phyloP scores from a whole-genome alignment of 495 filamentous ascomycete species.

The Tetracladium marchalianum region DNA sequence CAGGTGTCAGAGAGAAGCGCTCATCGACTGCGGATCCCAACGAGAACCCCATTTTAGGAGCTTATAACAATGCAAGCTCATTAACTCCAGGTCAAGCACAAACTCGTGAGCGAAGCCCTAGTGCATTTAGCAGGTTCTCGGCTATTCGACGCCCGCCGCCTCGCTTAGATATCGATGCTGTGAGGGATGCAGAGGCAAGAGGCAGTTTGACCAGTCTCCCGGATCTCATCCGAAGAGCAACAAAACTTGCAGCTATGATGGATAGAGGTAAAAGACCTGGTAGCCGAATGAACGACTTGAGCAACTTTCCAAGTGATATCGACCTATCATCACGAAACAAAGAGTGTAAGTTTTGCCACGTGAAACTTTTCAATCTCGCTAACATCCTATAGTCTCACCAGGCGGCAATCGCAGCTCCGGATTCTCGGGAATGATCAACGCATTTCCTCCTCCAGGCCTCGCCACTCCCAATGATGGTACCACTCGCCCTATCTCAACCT shows the following conservation, averaged over 20 bases:
- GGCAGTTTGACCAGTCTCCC: conserved; percentile 86
- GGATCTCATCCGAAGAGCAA: conserved; percentile 83
- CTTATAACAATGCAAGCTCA: conserved; percentile 32
- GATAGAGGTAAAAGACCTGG: conserved; percentile 74
- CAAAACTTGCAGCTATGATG: conserved; percentile 75
- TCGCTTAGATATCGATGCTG: conserved; percentile 66
- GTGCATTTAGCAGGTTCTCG: conserved; percentile 30
- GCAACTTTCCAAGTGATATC: conserved; percentile 31
- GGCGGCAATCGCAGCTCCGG: conserved; percentile 41
- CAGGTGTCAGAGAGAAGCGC: background rate
- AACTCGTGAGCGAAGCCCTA: conserved; percentile 26
- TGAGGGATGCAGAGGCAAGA: conserved; percentile 66
- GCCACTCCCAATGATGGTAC: conserved; percentile 10
- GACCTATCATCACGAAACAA: conserved; percentile 24
- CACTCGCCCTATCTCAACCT: conserved; percentile 13
- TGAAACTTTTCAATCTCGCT: conserved; percentile 10
- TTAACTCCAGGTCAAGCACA: conserved; percentile 23
- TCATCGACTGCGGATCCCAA: conserved; percentile 16
- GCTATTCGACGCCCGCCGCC: conserved; percentile 51
- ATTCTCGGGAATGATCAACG: conserved; percentile 82
- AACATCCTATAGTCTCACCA: conserved; percentile 26
- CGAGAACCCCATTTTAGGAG: conserved; percentile 31
- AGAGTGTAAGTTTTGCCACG: conserved; percentile 24
- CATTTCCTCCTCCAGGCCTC: conserved; percentile 73
- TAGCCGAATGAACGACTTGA: conserved; percentile 47